Conservation (phyloP, 2,329 filamentous ascomycete genomes). For the Bipolaris sorokiniana region DNA sequence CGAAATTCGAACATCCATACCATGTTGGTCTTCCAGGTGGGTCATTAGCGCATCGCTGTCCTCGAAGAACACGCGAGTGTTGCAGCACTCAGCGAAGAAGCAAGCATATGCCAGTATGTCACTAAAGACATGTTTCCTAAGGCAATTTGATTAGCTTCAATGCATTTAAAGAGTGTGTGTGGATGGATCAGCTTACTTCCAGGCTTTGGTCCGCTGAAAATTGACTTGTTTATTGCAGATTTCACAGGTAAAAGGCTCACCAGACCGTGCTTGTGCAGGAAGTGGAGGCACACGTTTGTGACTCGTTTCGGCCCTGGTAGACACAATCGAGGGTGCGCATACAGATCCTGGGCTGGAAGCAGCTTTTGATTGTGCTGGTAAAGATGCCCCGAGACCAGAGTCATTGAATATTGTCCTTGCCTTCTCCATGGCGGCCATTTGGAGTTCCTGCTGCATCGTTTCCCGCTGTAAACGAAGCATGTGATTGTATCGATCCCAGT, state of each 20-base stretch:
- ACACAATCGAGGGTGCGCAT: neutral
- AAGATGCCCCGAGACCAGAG: neutral
- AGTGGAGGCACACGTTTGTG: neutral
- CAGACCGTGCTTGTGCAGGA: neutral
- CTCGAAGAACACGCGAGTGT: neutral
- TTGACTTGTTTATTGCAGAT: neutral
- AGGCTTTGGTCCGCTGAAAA: neutral
- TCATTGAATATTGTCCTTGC: neutral
- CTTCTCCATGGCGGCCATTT: neutral
- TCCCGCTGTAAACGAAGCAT: slow-evolving; percentile 10
- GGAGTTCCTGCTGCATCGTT: neutral
- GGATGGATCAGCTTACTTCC: neutral
- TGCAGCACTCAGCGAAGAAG: neutral
- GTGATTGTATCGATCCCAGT: slow-evolving; percentile 15
- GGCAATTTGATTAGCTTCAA: neutral
- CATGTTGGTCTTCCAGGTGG: neutral
- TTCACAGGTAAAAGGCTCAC: neutral
- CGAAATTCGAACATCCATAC: neutral
- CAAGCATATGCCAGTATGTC: neutral
- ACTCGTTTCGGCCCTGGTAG: neutral
- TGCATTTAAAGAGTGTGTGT: neutral
- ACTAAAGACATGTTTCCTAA: neutral
- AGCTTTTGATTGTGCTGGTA: neutral
- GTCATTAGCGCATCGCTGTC: neutral
- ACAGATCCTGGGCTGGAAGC: neutral